Evolutionary conservation across 441 rosid genomes (phyloP).

Genomic region (Mallotus japonicus): DNA sequence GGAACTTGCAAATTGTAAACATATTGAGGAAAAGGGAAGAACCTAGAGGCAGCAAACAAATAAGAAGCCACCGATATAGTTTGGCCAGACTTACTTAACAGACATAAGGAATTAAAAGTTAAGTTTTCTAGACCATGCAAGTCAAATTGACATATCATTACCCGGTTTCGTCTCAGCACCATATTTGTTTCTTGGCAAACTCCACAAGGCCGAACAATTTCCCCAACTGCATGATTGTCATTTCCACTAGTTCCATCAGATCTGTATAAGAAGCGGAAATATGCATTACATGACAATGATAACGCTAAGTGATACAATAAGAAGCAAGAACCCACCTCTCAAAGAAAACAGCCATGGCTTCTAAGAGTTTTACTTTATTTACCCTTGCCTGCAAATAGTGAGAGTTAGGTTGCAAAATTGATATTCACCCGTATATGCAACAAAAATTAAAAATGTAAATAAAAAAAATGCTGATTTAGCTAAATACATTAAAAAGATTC

Average conservation of each 20-base stretch:
- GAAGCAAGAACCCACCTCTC: conserved; percentile 53
- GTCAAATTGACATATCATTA: conserved; percentile 27
- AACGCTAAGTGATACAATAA: neutral
- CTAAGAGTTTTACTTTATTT: conserved; percentile 74
- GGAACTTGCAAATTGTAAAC: neutral
- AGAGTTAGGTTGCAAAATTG: conserved; percentile 22
- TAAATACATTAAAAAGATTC: neutral
- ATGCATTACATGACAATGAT: conserved; percentile 6
- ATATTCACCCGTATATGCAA: neutral
- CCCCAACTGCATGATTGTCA: conserved; percentile 55
- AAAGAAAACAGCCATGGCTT: conserved; percentile 90
- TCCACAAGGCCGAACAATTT: conserved; percentile 70
- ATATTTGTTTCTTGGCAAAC: conserved; percentile 79
- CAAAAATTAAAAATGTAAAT: neutral
- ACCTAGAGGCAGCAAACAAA: neutral
- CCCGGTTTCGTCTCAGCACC: conserved; percentile 86
- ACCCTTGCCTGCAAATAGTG: conserved; percentile 62
- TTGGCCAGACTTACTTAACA: neutral
- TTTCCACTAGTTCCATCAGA: conserved; percentile 59
- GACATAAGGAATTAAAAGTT: neutral
- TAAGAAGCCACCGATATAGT: neutral
- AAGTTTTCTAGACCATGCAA: neutral
- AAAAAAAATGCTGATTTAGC: neutral
- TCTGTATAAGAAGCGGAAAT: conserved; percentile 39
- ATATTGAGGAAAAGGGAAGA: neutral